A percentile compares a stretch with the other conserved stretches of the same genome.
Conservation (phyloP, 768 basidiomycete genomes). For the Russula ochroleuca region DNA sequence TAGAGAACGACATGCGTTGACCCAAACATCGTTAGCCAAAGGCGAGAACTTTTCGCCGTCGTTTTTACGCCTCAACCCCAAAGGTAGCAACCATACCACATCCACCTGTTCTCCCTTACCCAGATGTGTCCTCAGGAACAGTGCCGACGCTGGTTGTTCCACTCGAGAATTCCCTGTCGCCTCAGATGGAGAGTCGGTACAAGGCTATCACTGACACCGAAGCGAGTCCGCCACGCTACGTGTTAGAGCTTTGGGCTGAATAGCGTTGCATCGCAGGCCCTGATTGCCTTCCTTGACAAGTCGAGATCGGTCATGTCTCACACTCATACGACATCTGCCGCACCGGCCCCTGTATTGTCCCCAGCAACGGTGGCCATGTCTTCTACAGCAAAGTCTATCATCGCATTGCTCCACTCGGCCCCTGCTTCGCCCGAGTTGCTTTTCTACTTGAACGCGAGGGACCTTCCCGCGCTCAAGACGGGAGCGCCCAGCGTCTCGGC, state of each 20-base stretch:
- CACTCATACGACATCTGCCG: conserved; percentile 63
- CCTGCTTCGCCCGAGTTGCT: conserved; percentile 61
- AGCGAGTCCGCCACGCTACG: conserved; percentile 38
- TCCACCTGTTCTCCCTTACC: neutral
- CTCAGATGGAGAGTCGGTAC: conserved; percentile 73
- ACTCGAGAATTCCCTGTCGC: conserved; percentile 61
- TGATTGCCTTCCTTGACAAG: conserved; percentile 78
- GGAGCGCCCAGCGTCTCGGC: conserved; percentile 45
- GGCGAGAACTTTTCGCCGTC: conserved; percentile 76
- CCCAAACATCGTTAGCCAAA: conserved; percentile 44
- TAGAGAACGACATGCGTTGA: conserved; percentile 1
- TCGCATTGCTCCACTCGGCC: conserved; percentile 58
- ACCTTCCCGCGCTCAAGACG: conserved; percentile 46
- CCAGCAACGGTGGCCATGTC: conserved; percentile 78
- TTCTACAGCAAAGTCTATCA: conserved; percentile 41
- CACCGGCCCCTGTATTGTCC: conserved; percentile 70
- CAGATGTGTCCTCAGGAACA: conserved; percentile 47
- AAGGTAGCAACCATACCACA: conserved; percentile 44
- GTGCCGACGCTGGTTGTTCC: conserved; percentile 87
- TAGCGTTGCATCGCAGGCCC: conserved; percentile 43
- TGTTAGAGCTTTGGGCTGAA: conserved; percentile 9
- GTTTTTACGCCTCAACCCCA: conserved; percentile 72
- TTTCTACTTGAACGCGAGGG: conserved; percentile 54
- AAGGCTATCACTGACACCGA: conserved; percentile 73
- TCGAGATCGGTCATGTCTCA: conserved; percentile 66